Evolutionary conservation across 2,329 filamentous ascomycete species (phyloP), one percentile per base, ranked within the genome.

Genomic region (Hymenoscyphus fructigenus): DNA sequence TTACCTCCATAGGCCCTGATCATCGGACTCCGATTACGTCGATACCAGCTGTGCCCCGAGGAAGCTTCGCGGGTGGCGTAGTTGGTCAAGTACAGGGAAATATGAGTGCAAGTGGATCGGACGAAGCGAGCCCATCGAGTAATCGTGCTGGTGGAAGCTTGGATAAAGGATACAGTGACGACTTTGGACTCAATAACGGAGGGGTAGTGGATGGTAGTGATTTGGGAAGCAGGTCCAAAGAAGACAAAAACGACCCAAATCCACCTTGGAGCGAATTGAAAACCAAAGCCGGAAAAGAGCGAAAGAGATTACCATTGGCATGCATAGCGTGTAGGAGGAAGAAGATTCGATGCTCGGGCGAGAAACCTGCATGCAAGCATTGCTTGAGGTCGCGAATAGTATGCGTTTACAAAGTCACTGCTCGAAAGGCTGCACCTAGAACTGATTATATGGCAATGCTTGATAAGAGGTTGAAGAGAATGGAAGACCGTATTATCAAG

Each of bases 391-490:
- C 94, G 60, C 87, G 94, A 55, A 96, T 96, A 71, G 94, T 94
- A 1, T 99, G 95, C 76, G 93, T 98, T 4, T 99, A 98, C 83
- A 98, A 98, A 75, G 92, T 97, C 66, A 98, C 93, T 0, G 93
- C 93, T 3, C 85, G 95, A 66, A 98, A 98, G 77, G 93, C 94
- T 1, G 93, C 93, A 3, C 95, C 95, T 2, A 85, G 95, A 61
- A 98, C 95, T 20, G 95, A 98, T 78, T 98, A 98, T 78, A 98
- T 98, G 95, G 93, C 93, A 53, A 98, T 98, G 93, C 81, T 98
- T 72, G 95, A 98, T 79, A 97, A 97, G 79, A 86, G 95, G 61
- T 78, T 98, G 70, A 97, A 96, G 81, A 85, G 94, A 64, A 98
- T 98, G 95, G 95, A 99, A 78, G 94, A 98, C 74, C 89, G 94